A percentile compares a stretch with the other conserved stretches of the same genome.
Conservation (phyloP, 176 grass and related monocot genomes). For the Calamus simplicifolius region DNA sequence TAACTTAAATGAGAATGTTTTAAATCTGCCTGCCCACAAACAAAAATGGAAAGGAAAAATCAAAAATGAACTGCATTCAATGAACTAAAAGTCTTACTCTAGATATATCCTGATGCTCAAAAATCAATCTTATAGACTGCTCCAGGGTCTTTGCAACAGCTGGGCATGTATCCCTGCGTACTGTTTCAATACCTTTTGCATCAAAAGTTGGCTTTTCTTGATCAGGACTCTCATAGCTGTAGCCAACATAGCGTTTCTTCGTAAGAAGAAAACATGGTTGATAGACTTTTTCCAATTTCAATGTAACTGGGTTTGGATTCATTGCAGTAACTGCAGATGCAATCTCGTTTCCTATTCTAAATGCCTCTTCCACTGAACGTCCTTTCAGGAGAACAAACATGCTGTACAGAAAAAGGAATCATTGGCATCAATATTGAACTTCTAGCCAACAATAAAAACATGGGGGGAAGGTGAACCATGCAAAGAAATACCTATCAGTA, state of each 20-base stretch:
- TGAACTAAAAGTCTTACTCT: constrained; percentile 35
- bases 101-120: constrained; percentile 70
- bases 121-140: constrained; percentile 77
- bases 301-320: constrained; percentile 77
- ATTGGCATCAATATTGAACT: constrained; percentile 7
- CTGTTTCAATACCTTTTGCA: constrained; percentile 91
- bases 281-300: constrained; percentile 95
- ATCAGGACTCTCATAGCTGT: constrained; percentile 84
- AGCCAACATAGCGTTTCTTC: constrained; percentile 95
- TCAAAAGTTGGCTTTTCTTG: constrained; percentile 70
- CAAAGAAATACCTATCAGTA: constrained; percentile 73
- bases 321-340: constrained; percentile 64
- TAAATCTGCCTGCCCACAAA: too few species aligned
- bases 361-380: constrained; percentile 73
- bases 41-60: too few species aligned
- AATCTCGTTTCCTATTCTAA: constrained; percentile 89
- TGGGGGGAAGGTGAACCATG: background rate
- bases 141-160: constrained; percentile 90
- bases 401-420: constrained; percentile 33
- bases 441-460: background rate
- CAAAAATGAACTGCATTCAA: too few species aligned
- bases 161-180: constrained; percentile 86
- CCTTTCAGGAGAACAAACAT: constrained; percentile 96
- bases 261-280: constrained; percentile 93
- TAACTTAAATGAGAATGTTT: background rate